A percentile compares a stretch with the other conserved stretches of the same genome.
Conservation (phyloP, 805 yeast genomes). For the Pichia thaimueangensis region DNA sequence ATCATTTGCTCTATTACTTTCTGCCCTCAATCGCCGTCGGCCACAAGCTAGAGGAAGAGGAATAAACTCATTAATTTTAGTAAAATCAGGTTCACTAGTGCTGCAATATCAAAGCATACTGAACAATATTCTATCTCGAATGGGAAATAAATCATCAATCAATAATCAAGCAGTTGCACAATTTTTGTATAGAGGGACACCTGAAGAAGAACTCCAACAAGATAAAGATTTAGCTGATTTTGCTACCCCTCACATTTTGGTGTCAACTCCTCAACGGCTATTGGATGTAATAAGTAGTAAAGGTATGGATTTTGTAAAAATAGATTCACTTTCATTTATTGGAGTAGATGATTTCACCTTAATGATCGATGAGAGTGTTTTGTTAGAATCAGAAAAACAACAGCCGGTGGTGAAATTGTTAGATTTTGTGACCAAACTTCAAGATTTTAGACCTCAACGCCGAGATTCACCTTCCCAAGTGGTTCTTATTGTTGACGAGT, state of each 20-base stretch:
- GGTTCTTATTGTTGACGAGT: slow-evolving; percentile 21
- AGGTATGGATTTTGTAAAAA: slow-evolving; percentile 27
- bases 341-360: slow-evolving; percentile 32
- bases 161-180: slow-evolving; percentile 21
- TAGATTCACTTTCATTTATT: slow-evolving; percentile 24
- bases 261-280: slow-evolving; percentile 33
- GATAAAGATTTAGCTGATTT: slow-evolving; percentile 18
- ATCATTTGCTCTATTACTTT: slow-evolving; percentile 22
- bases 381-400: slow-evolving; percentile 17
- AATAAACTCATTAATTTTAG: slow-evolving; percentile 27
- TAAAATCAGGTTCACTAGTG: slow-evolving; percentile 24
- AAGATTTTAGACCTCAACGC: slow-evolving; percentile 27
- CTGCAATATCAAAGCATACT: slow-evolving; percentile 19
- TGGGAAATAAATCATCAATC: slow-evolving; percentile 1
- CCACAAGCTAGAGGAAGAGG: slow-evolving; percentile 22
- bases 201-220: slow-evolving; percentile 22
- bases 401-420: slow-evolving; percentile 28
- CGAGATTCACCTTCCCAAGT: slow-evolving; percentile 30
- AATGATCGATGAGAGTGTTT: slow-evolving; percentile 20
- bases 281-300: slow-evolving; percentile 29
- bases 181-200: slow-evolving; percentile 25
- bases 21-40: slow-evolving; percentile 24
- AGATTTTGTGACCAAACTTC: slow-evolving; percentile 28
- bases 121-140: slow-evolving; percentile 11
- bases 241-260: slow-evolving; percentile 28